Base-by-base conservation (phyloP, 768 basidiomycete species). In the Rhizopogon roseolus region DNA sequence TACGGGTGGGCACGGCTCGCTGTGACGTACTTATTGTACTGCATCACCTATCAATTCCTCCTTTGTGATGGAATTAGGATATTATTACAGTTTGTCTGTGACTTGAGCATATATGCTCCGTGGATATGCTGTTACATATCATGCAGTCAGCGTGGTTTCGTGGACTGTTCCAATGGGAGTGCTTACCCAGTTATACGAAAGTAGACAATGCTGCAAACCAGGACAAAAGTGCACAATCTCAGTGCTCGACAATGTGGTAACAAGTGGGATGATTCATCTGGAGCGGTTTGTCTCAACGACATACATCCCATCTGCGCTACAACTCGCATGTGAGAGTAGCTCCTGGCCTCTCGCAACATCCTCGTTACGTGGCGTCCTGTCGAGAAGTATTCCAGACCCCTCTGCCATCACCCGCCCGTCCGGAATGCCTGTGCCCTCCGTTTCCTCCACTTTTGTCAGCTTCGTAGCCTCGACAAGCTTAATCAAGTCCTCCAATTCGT, bases 381-480 rank as follows among this genome's bases (percentile, higher is more conserved):
- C 55, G 40, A 75, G 56, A 34, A 62, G 60, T 45, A 73, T 70
- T 2, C 73, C 70, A 27, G 57, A 56, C 36, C 73, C 76, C 48
- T 66, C 73, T 41, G 65, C 74, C 76, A 70, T 77, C 63, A 71
- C 62, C 54, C 69, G 73, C 57, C 68, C 74, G 52, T 79, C 78
- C 11, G 76, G 71, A 11, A 76, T 60, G 41, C 56, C 50, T 6
- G 41, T 22, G 17, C 58, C 56, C 44, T 52, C 41, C 74, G 62
- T 74, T 44, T 36, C 48, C n/a, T 64, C 63, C 13, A 68, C 49
- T 22, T 79, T 69, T 41, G 86, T 82, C 25, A 87, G 66, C 66
- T 81, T 88, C 50, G 92, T 90, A 3, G 90, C 90, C 62, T 93
- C 89, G 13, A 93, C 90, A 9, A 93, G 75, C 57, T 76, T 80